Evolutionary conservation across 441 rosid genomes (phyloP).

Genomic region (Croton laevigatus): DNA sequence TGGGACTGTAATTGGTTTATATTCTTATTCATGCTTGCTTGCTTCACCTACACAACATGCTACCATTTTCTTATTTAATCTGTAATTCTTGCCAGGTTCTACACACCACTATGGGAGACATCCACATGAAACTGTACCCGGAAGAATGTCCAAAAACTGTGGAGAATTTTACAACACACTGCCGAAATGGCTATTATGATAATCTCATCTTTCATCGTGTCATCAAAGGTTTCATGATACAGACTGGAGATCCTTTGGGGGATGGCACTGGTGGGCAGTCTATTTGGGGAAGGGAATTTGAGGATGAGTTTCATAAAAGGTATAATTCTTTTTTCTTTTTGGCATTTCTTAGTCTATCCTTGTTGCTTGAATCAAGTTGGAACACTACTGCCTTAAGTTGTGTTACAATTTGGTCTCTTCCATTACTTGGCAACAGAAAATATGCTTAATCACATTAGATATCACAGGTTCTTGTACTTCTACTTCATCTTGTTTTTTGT

Average conservation of each 20-base stretch:
- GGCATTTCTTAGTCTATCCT: not conserved
- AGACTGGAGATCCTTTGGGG: conserved; percentile 97
- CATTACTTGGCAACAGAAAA: not conserved
- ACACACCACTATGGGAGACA: conserved; percentile 91
- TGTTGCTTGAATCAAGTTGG: conserved; percentile 1
- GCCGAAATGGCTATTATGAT: conserved; percentile 92
- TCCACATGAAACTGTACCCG: conserved; percentile 87
- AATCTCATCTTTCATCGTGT: conserved; percentile 94
- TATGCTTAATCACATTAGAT: not conserved
- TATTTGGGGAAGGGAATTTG: conserved; percentile 98
- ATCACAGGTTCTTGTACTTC: not conserved
- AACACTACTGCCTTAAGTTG: not conserved
- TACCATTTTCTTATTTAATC: conserved; percentile 11
- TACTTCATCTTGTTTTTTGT: not conserved
- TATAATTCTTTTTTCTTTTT: conserved; percentile 25
- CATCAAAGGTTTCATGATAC: conserved; percentile 97
- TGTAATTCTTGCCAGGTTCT: conserved; percentile 45
- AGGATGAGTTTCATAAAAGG: conserved; percentile 99
- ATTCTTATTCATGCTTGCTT: not conserved
- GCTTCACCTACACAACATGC: not conserved
- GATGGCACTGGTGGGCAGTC: conserved; percentile 99
- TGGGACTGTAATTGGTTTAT: not conserved
- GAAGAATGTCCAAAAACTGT: conserved; percentile 99
- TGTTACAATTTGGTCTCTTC: conserved; percentile 1
- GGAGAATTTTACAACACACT: conserved; percentile 95